phyloP scores from a whole-genome alignment of 2,329 filamentous ascomycete species.

The Trichoderma guizhouense region DNA sequence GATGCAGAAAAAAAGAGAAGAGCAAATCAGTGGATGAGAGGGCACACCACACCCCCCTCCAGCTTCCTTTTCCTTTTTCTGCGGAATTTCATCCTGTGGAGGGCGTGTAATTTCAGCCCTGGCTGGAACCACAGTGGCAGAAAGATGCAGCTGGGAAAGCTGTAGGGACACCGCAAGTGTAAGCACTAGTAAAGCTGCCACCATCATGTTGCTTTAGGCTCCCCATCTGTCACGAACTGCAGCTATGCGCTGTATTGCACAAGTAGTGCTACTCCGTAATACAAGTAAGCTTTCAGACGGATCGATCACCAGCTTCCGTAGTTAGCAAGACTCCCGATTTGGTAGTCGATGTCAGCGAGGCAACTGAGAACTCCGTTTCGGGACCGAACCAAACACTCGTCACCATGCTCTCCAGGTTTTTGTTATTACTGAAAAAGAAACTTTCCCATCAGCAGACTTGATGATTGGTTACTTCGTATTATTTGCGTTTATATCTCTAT shows the following conservation, averaged over 20 bases:
- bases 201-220: conserved; percentile 12
- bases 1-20: neutral
- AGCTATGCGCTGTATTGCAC: conserved; percentile 14
- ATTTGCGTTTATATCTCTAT: neutral
- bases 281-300: neutral
- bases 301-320: conserved; percentile 13
- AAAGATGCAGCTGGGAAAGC: conserved; percentile 5
- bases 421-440: neutral
- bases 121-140: conserved; percentile 12
- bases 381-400: neutral
- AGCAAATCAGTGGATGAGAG: neutral
- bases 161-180: conserved; percentile 14
- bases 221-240: conserved; percentile 3
- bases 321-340: conserved; percentile 5
- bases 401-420: neutral
- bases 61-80: neutral
- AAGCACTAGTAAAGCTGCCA: conserved; percentile 11
- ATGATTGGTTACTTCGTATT: conserved; percentile 9
- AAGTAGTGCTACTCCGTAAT: conserved; percentile 6
- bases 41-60: neutral
- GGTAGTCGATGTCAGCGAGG: neutral
- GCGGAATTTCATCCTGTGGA: neutral
- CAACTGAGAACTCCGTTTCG: neutral
- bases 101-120: conserved; percentile 15
- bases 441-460: neutral